phyloP scores from a whole-genome alignment of 2,329 filamentous ascomycete species.

The Ophiocordyceps camponoti-leonardi region DNA sequence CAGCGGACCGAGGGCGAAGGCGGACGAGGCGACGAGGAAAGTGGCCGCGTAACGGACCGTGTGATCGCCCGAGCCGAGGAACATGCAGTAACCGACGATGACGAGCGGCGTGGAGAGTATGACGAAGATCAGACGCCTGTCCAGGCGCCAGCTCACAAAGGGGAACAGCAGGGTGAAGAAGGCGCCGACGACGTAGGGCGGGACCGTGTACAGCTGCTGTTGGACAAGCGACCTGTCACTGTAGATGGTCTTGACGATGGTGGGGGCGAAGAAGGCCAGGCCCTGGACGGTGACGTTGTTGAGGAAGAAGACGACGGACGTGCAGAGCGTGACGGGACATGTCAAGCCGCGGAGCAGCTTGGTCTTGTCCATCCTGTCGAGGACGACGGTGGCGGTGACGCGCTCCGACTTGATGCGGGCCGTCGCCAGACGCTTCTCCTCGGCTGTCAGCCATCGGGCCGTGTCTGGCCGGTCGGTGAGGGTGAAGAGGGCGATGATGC shows the following conservation, averaged over 20 bases:
- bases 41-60: constrained; percentile 50
- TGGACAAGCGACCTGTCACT: constrained; percentile 34
- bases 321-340: constrained; percentile 41
- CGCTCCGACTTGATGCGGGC: constrained; percentile 53
- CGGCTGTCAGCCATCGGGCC: constrained; percentile 45
- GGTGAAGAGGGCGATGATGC: constrained; percentile 43
- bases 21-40: constrained; percentile 48
- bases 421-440: constrained; percentile 49
- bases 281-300: constrained; percentile 58
- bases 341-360: constrained; percentile 47
- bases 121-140: constrained; percentile 43
- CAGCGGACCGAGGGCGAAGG: constrained; percentile 46
- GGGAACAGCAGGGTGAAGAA: constrained; percentile 49
- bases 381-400: constrained; percentile 40
- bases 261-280: constrained; percentile 51
- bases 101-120: constrained; percentile 41
- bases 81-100: constrained; percentile 56
- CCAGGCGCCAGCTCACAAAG: constrained; percentile 41
- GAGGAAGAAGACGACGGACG: constrained; percentile 41
- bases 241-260: constrained; percentile 53
- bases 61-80: constrained; percentile 35
- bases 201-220: constrained; percentile 54
- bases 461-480: constrained; percentile 53
- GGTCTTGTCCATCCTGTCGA: constrained; percentile 42
- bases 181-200: constrained; percentile 51